Base-by-base conservation (phyloP, 306 rosid genomes). In the Ochetophila trinervis region DNA sequence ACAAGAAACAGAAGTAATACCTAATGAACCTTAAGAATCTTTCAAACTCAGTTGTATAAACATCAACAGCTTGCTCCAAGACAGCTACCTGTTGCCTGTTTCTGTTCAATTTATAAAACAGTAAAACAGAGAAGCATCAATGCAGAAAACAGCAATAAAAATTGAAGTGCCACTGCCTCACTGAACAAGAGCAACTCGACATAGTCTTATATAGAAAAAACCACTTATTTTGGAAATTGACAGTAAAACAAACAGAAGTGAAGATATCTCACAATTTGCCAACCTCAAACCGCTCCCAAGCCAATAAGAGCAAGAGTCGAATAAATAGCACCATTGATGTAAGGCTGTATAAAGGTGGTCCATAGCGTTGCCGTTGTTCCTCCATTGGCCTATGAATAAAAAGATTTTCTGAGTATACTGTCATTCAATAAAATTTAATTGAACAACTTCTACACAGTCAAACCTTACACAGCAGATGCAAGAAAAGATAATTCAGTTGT, bases 311-410 rank as follows among this genome's bases (percentile, higher is more conserved):
- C 74, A 85, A 84, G 74, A 89, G 82, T 64, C 86, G 80, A 74
- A 93, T 71, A 74, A 60, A 78, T 53, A 82, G 87, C 63, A 76
- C 86, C 98, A 89, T 78, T 30, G 56, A 48, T 57, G 98, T 93
- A 65, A 93, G 98, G 66, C 73, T 84, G 73, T 93, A 93, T 57
- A 93, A 75, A 11, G 94, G 91, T 12, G 94, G 97, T 72, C 98
- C 98, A 79, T 93, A 93, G 68, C 98, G 98, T 36, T 84, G 89
- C 0, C 98, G 81, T 73, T 93, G 98, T 76, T 93, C 97, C 78
- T 93, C 98, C 98, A 93, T 93, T 58, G 98, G 98, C 86, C 98
- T 93, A 42, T 66, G 57, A 72, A 80, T 56, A 65, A 61, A 71
- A 65, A 34, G 11, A 60, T 45, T 64, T 68, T 53, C 59, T 60